A percentile compares a stretch with the other conserved stretches of the same genome.
Conservation (phyloP, 2,329 filamentous ascomycete genomes). For the Aspergillus felis region DNA sequence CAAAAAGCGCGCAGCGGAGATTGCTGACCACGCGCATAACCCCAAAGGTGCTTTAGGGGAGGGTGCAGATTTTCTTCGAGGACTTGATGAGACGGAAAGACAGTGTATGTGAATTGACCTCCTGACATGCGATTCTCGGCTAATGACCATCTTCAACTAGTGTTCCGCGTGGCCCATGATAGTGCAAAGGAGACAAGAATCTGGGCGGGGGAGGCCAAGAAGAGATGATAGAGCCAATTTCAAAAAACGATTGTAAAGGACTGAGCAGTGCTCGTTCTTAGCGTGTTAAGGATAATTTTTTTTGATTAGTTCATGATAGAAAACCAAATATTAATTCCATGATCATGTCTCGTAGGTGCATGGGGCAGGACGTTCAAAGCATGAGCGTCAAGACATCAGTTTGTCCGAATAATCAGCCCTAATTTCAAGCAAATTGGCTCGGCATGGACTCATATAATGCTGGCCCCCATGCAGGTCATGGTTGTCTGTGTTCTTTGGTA, state of each 20-base stretch:
- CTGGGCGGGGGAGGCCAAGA: slow-evolving; percentile 64
- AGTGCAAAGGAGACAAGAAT: slow-evolving; percentile 65
- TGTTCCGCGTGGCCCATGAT: slow-evolving; percentile 73
- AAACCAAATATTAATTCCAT: background rate
- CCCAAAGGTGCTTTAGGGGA: slow-evolving; percentile 65
- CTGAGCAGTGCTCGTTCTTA: slow-evolving; percentile 26
- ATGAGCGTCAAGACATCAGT: background rate
- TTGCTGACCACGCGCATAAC: slow-evolving; percentile 86
- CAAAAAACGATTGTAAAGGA: background rate
- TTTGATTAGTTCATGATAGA: background rate
- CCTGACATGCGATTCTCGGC: background rate
- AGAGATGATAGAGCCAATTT: slow-evolving; percentile 25
- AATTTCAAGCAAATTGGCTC: background rate
- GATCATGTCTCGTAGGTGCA: background rate
- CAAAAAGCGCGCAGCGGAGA: slow-evolving; percentile 72
- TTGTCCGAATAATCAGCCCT: background rate
- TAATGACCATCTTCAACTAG: slow-evolving; percentile 28
- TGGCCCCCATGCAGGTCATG: background rate
- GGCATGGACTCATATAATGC: background rate
- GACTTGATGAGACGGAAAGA: slow-evolving; percentile 86
- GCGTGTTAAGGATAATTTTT: background rate
- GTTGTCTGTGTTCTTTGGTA: background rate
- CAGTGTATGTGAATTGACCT: slow-evolving; percentile 42
- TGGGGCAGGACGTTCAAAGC: background rate
- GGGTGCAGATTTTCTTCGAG: slow-evolving; percentile 76